phyloP scores from a whole-genome alignment of 163 green algal species.

The Prototheca wickerhamii region DNA sequence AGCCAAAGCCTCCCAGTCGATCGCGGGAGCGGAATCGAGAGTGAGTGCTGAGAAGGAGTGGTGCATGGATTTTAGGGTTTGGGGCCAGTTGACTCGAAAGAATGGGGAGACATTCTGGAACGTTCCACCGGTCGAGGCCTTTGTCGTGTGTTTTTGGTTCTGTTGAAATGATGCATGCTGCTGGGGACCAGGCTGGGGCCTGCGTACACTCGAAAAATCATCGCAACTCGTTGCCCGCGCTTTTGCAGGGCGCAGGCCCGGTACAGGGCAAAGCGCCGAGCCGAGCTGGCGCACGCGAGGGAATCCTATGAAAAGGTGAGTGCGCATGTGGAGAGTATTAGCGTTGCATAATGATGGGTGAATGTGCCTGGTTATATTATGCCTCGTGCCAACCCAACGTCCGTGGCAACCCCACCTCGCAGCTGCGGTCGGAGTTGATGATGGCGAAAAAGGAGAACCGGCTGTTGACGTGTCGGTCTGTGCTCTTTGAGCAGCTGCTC shows the following conservation, averaged over 20 bases:
- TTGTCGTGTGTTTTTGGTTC: no score
- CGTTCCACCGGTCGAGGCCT: no score
- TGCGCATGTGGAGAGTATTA: background rate
- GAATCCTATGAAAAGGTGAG: background rate
- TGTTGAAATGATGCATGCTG: background rate
- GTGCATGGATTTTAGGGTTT: background rate
- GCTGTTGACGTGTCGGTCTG: background rate
- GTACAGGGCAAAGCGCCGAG: background rate
- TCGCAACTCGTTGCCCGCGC: background rate
- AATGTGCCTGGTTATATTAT: background rate
- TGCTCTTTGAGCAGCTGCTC: background rate
- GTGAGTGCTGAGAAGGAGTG: background rate
- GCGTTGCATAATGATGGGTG: background rate
- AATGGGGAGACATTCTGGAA: background rate
- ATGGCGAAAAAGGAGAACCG: background rate
- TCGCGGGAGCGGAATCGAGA: slow-evolving; percentile 1
- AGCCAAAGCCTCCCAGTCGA: background rate
- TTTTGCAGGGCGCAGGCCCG: slow-evolving; percentile 1
- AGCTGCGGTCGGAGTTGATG: background rate
- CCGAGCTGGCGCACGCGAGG: background rate
- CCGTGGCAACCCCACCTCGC: background rate
- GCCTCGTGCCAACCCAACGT: no score
- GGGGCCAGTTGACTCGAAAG: background rate
- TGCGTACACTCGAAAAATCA: background rate
- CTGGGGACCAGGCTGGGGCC: background rate